Evolutionary conservation across 2,329 filamentous ascomycete species (phyloP).

Genomic region (Aspergillus fumigatus): DNA sequence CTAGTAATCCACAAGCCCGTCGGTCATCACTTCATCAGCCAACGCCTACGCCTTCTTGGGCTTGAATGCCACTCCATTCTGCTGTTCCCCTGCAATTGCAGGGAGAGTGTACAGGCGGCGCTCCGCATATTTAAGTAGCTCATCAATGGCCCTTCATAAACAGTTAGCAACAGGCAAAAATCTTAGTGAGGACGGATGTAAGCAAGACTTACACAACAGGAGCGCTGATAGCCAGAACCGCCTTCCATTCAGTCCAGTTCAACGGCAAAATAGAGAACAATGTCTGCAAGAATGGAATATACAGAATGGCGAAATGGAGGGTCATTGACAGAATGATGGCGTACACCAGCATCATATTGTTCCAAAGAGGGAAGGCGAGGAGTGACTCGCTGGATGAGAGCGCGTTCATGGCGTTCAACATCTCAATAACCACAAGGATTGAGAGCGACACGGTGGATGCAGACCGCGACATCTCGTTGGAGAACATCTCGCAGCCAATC

Average conservation of each 20-base stretch:
- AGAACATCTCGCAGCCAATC: constrained; percentile 90
- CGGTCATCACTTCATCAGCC: constrained; percentile 14
- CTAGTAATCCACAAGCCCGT: constrained; percentile 14
- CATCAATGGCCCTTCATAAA: constrained; percentile 65
- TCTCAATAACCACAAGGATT: constrained; percentile 92
- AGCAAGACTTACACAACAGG: constrained; percentile 75
- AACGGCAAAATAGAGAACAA: constrained; percentile 90
- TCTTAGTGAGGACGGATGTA: background rate
- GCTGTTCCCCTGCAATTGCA: constrained; percentile 14
- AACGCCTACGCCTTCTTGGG: constrained; percentile 31
- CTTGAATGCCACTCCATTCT: constrained; percentile 31
- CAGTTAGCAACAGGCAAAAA: constrained; percentile 14
- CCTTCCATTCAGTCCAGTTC: constrained; percentile 83
- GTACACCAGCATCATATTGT: constrained; percentile 97
- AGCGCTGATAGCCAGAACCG: constrained; percentile 79
- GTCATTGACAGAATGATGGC: constrained; percentile 91
- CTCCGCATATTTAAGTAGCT: constrained; percentile 75
- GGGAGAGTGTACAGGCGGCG: constrained; percentile 53
- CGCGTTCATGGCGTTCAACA: constrained; percentile 99
- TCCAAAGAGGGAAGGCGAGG: constrained; percentile 89
- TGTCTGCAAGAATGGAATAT: constrained; percentile 80
- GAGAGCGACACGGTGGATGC: constrained; percentile 92
- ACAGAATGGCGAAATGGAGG: constrained; percentile 89
- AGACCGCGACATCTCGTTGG: constrained; percentile 76
- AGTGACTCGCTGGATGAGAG: constrained; percentile 93